Percentiles rank a stretch among this genome's conserved stretches.
These are phyloP conservation scores for Carex littledalei DNA, from an alignment of 176 grass and related monocot genomes.

Conservation along the genomic window DNA sequence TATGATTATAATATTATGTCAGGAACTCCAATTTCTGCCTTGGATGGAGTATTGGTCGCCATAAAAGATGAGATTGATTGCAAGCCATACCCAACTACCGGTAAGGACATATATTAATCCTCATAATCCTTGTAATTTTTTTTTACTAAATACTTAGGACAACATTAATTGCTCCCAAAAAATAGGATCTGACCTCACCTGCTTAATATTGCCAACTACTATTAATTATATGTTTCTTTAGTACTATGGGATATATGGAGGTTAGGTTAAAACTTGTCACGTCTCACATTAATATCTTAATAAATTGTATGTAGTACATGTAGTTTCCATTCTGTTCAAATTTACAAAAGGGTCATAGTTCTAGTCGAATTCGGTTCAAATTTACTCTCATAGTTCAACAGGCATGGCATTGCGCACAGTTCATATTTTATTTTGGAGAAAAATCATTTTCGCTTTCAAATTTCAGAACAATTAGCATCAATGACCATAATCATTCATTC, in stretches of 20 bases:
- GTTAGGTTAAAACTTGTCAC: no score
- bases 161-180: not conserved
- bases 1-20: not conserved
- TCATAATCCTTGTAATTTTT: not conserved
- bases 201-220: not conserved
- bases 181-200: not conserved
- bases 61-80: conserved; percentile 94
- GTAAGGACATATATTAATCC: conserved; percentile 21
- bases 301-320: no score
- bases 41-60: conserved; percentile 77
- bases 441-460: not conserved
- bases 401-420: not conserved
- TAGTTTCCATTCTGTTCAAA: not conserved
- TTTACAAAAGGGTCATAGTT: not conserved
- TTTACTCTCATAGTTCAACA: not conserved
- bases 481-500: not conserved
- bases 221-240: not conserved
- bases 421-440: not conserved
- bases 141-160: not conserved
- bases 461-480: not conserved
- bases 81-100: conserved; percentile 72
- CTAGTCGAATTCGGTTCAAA: not conserved
- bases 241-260: not conserved
- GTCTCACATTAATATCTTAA: no score
- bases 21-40: conserved; percentile 56